Evolutionary conservation across 257 asterid genomes (phyloP).

Genomic region (Misopates orontium): DNA sequence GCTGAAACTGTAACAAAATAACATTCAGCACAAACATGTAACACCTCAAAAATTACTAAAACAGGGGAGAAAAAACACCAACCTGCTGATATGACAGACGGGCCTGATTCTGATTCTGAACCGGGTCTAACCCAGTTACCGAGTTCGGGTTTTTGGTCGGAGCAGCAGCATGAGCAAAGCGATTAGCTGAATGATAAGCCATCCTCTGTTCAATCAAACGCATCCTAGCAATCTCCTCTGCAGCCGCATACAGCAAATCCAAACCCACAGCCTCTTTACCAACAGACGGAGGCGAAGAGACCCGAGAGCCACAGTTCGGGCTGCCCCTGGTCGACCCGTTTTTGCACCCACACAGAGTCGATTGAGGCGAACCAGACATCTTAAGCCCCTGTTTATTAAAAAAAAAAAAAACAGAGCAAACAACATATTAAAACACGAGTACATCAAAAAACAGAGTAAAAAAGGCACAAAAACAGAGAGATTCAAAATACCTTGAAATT

Average conservation of each 20-base stretch:
- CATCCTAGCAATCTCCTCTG: slow-evolving; percentile 59
- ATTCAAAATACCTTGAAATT: background rate
- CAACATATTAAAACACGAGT: background rate
- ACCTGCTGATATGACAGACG: slow-evolving; percentile 51
- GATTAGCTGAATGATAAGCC: slow-evolving; percentile 31
- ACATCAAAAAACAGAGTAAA: no score
- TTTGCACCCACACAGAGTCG: slow-evolving; percentile 61
- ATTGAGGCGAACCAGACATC: slow-evolving; percentile 77
- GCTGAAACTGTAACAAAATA: slow-evolving; percentile 39
- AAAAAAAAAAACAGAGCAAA: background rate
- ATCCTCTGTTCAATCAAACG: slow-evolving; percentile 42
- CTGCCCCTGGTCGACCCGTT: slow-evolving; percentile 47
- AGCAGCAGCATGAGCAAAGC: background rate
- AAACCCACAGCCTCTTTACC: slow-evolving; percentile 28
- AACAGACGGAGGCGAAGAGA: slow-evolving; percentile 49
- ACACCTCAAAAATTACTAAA: background rate
- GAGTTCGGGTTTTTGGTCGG: slow-evolving; percentile 16
- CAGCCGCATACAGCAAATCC: slow-evolving; percentile 61
- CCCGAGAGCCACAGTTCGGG: slow-evolving; percentile 40
- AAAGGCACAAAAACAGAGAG: no score
- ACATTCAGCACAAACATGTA: background rate
- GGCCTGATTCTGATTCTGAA: slow-evolving; percentile 28
- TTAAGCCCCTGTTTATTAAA: background rate
- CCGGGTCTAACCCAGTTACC: slow-evolving; percentile 16
- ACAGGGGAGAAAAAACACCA: background rate